Conservation (phyloP, 768 basidiomycete genomes). For the Amanita muscaria region DNA sequence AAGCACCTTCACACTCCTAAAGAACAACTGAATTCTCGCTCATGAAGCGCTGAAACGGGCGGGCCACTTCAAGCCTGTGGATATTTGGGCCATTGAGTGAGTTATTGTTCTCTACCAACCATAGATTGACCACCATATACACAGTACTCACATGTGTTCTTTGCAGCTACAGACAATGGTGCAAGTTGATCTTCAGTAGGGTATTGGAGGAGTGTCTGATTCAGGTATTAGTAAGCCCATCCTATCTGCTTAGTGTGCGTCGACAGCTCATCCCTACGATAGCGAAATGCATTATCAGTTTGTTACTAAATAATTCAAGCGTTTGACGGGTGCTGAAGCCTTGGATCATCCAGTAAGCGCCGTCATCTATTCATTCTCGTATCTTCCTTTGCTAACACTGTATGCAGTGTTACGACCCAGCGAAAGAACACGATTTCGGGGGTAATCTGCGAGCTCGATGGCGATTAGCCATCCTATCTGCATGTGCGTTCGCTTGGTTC, state of each 20-base stretch:
- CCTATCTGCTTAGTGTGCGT: too few species aligned
- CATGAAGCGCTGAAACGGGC: constrained; percentile 75
- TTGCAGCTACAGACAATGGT: constrained; percentile 82
- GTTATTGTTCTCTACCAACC: constrained; percentile 11
- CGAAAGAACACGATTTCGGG: constrained; percentile 66
- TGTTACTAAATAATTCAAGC: constrained; percentile 52
- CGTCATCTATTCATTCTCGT: background rate
- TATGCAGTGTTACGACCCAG: constrained; percentile 31
- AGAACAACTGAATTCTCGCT: constrained; percentile 70
- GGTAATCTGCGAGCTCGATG: constrained; percentile 59
- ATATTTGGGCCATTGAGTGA: constrained; percentile 90
- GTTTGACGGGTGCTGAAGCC: constrained; percentile 71
- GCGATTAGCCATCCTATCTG: constrained; percentile 57
- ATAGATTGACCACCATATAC: constrained; percentile 1
- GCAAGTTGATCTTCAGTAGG: constrained; percentile 85
- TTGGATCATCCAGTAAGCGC: constrained; percentile 31
- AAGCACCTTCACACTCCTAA: constrained; percentile 71
- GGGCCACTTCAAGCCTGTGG: constrained; percentile 90
- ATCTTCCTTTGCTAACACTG: background rate
- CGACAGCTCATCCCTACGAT: too few species aligned
- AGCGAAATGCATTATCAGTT: constrained; percentile 82
- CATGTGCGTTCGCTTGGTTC: constrained; percentile 34
- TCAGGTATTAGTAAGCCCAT: too few species aligned
- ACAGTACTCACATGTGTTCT: constrained; percentile 94
- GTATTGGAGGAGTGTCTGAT: constrained; percentile 88